phyloP scores from a whole-genome alignment of 306 rosid species.

The Herpetospermum pedunculosum region DNA sequence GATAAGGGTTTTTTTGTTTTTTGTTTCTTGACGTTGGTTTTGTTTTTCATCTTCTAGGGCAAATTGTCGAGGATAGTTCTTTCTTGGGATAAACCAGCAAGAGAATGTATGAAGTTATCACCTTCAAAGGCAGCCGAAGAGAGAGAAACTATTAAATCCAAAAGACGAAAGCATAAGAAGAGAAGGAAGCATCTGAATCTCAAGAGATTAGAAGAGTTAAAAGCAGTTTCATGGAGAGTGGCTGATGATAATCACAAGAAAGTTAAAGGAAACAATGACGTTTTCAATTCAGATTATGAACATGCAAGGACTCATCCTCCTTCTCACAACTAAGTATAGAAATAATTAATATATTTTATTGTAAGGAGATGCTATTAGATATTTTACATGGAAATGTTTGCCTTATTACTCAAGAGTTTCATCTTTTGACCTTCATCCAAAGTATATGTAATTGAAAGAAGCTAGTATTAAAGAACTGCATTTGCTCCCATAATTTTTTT shows the following conservation, averaged over 20 bases:
- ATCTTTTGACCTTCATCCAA: no score
- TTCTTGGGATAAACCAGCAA: not conserved
- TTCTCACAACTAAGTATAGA: not conserved
- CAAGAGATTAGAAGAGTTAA: not conserved
- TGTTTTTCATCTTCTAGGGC: not conserved
- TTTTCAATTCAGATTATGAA: constrained; percentile 6
- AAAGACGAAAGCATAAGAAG: not conserved
- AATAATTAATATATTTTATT: not conserved
- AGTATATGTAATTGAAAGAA: no score
- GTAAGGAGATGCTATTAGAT: no score
- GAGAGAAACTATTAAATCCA: not conserved
- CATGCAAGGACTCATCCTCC: constrained; percentile 3
- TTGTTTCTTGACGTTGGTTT: not conserved
- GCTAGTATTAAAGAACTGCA: no score
- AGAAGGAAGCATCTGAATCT: not conserved
- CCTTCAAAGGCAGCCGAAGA: not conserved
- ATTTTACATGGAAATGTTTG: not conserved
- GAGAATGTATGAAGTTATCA: not conserved
- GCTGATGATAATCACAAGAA: not conserved
- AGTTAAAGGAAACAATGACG: not conserved
- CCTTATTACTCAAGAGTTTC: no score
- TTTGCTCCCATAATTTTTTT: no score
- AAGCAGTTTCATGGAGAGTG: not conserved
- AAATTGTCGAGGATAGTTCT: not conserved
- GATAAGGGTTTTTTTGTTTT: not conserved